These are phyloP conservation scores for Babesia gibsoni DNA, from an alignment of 169 alveolate species.

Conservation along the genomic window DNA sequence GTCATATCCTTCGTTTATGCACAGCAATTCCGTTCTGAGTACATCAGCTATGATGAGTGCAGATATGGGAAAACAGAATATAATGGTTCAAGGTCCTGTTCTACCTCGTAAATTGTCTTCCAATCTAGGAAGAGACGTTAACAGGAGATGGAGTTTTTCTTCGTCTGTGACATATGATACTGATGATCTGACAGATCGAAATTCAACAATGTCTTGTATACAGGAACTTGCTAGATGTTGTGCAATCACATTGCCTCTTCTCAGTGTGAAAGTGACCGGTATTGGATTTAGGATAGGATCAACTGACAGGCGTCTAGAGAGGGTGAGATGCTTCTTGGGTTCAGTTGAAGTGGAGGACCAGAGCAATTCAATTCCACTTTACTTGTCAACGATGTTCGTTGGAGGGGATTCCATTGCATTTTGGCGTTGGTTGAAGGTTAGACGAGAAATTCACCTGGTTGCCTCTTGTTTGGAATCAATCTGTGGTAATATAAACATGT, in stretches of 20 bases:
- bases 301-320: conserved; percentile 14
- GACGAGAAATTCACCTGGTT: conserved; percentile 37
- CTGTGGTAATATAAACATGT: conserved; percentile 9
- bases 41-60: neutral
- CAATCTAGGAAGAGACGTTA: neutral
- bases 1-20: neutral
- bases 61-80: neutral
- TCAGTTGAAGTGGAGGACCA: conserved; percentile 61
- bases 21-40: neutral
- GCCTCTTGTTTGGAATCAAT: neutral
- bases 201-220: neutral
- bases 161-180: neutral
- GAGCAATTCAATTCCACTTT: conserved; percentile 54
- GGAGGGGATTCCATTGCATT: conserved; percentile 54
- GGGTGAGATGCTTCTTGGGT: conserved; percentile 47
- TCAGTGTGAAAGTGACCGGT: conserved; percentile 52
- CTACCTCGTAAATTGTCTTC: neutral
- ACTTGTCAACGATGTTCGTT: conserved; percentile 39
- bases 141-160: neutral
- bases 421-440: conserved; percentile 65
- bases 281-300: conserved; percentile 30
- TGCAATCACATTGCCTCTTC: conserved; percentile 51
- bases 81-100: neutral
- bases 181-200: neutral
- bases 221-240: conserved; percentile 9